phyloP scores from a whole-genome alignment of 192 early-diverging fungal genomes.

The Pilobolus umbonatus region DNA sequence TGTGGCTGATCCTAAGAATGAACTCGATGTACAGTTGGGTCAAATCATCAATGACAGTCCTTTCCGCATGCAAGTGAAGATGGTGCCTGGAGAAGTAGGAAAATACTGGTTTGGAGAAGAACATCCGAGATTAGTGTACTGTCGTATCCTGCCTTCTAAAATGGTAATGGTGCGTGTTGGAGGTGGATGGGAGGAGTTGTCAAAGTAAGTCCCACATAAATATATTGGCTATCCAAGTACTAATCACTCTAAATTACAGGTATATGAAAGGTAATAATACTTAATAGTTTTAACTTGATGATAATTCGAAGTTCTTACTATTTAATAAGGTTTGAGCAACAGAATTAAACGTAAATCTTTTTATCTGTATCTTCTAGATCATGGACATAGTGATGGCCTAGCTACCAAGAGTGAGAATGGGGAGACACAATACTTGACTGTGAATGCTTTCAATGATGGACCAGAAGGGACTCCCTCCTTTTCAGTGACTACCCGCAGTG shows the following conservation, averaged over 20 bases:
- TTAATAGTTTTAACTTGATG: no score
- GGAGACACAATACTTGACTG: conserved; percentile 2
- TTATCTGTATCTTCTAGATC: conserved; percentile 12
- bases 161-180: conserved; percentile 68
- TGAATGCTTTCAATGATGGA: conserved; percentile 1
- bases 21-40: conserved; percentile 53
- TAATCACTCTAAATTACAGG: no score
- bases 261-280: no score
- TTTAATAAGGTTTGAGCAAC: no score
- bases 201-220: conserved; percentile 9
- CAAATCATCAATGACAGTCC: conserved; percentile 54
- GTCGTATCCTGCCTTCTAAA: conserved; percentile 54
- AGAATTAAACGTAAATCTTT: background rate
- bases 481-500: conserved; percentile 6
- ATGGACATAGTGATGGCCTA: conserved; percentile 17
- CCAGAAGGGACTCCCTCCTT: conserved; percentile 8
- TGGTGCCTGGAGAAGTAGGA: conserved; percentile 47
- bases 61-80: conserved; percentile 40
- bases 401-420: conserved; percentile 5
- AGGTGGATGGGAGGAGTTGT: conserved; percentile 56
- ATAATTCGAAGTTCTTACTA: no score
- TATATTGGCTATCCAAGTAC: background rate
- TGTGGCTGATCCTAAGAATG: conserved; percentile 44
- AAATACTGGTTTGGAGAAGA: conserved; percentile 67
- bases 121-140: conserved; percentile 57